Percentiles rank a stretch among this genome's conserved stretches.
Conservation (phyloP, 179 eudicot genomes). For the Camellia oleifera region DNA sequence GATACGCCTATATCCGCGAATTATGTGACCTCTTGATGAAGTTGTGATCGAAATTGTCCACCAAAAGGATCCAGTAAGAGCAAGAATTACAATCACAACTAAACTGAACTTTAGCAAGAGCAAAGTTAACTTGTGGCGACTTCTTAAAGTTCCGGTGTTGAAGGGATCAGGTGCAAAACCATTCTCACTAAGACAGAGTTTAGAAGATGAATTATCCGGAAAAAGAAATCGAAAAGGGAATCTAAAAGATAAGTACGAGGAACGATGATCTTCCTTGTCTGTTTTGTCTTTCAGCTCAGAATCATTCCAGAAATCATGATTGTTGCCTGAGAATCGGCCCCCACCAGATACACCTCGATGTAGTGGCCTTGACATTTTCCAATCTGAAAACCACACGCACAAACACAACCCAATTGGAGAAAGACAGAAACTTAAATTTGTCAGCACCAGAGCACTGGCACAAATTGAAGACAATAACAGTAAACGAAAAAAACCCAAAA, state of each 20-base stretch:
- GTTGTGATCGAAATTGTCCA: constrained; percentile 80
- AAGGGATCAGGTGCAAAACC: constrained; percentile 57
- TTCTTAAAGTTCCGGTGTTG: constrained; percentile 40
- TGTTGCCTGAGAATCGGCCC: constrained; percentile 57
- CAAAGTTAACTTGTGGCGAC: constrained; percentile 60
- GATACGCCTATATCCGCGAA: constrained; percentile 69
- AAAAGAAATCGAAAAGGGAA: constrained; percentile 48
- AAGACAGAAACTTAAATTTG: no score
- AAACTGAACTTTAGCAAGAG: constrained; percentile 65
- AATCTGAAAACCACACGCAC: constrained; percentile 24
- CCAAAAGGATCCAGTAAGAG: constrained; percentile 83
- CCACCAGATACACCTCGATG: constrained; percentile 75
- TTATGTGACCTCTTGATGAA: constrained; percentile 67
- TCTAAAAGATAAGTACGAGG: constrained; percentile 36
- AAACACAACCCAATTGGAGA: constrained; percentile 7
- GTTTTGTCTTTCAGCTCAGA: constrained; percentile 78
- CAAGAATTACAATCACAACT: constrained; percentile 69
- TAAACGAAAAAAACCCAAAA: background rate
- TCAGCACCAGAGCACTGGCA: no score
- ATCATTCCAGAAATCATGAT: constrained; percentile 58
- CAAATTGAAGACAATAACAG: no score
- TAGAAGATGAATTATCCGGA: constrained; percentile 46
- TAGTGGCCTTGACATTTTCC: constrained; percentile 87
- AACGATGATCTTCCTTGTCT: constrained; percentile 63
- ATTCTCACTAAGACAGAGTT: constrained; percentile 49